These are phyloP conservation scores for Darksidea phi DNA, from an alignment of 495 filamentous ascomycete species.

Conservation along the genomic window DNA sequence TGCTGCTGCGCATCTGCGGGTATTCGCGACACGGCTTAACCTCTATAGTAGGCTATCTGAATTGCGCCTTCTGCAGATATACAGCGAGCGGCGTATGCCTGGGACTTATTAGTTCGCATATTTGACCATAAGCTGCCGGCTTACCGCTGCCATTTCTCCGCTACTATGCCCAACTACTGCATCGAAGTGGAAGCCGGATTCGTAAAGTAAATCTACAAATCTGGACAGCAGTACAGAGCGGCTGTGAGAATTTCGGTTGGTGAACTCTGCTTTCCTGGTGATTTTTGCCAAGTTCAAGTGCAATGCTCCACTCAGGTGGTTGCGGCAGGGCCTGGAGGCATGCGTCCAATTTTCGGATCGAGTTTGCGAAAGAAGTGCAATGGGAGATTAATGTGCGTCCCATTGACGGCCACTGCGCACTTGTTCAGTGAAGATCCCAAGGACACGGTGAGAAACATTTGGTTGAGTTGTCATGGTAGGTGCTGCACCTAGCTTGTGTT, in stretches of 20 bases:
- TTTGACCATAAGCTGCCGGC: not conserved
- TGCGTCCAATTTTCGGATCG: slow-evolving; percentile 41
- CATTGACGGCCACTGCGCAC: not conserved
- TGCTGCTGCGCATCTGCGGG: not conserved
- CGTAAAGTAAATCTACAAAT: slow-evolving; percentile 32
- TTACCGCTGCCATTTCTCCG: slow-evolving; percentile 21
- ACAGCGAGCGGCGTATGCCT: slow-evolving; percentile 15
- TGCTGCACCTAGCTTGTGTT: not conserved
- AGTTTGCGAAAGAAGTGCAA: not conserved
- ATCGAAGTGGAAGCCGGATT: not conserved
- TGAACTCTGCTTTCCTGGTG: not conserved
- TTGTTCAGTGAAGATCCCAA: not conserved
- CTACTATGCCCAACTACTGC: slow-evolving; percentile 21
- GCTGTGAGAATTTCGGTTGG: slow-evolving; percentile 33
- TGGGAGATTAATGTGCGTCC: not conserved
- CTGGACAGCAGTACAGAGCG: no score
- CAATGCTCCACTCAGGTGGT: slow-evolving; percentile 14
- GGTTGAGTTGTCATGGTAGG: not conserved
- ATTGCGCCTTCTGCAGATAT: slow-evolving; percentile 45
- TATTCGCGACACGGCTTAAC: not conserved
- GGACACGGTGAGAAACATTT: not conserved
- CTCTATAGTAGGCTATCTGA: slow-evolving; percentile 45
- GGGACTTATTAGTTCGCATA: not conserved
- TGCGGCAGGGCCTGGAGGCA: slow-evolving; percentile 9
- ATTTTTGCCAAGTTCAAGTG: not conserved